Evolutionary conservation across 805 yeast genomes (phyloP).

Genomic region (Saccharomycopsis sp.): DNA sequence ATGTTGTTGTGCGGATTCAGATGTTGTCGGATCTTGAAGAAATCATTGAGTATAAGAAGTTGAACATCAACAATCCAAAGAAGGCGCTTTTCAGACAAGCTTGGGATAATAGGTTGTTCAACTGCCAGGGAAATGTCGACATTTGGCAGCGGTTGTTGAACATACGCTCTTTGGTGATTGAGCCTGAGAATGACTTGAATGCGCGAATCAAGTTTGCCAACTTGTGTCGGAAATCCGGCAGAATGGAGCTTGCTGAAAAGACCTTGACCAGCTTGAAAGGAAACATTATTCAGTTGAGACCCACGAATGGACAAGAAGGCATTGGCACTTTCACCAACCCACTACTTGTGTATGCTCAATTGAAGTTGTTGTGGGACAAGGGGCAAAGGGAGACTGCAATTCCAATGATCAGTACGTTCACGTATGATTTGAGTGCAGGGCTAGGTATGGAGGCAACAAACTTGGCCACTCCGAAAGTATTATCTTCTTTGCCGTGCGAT

Average conservation of each 20-base stretch:
- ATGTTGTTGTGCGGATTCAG: conserved; percentile 93
- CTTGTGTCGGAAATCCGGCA: conserved; percentile 86
- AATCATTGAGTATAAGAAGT: conserved; percentile 76
- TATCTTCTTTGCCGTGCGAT: conserved; percentile 61
- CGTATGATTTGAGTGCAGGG: conserved; percentile 83
- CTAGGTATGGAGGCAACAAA: conserved; percentile 81
- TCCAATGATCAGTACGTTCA: conserved; percentile 77
- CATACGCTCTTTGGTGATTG: conserved; percentile 85
- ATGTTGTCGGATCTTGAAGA: conserved; percentile 97
- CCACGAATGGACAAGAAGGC: conserved; percentile 44
- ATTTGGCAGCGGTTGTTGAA: conserved; percentile 97
- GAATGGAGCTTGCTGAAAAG: conserved; percentile 87
- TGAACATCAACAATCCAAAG: conserved; percentile 76
- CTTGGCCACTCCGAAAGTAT: conserved; percentile 76
- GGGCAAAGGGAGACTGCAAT: conserved; percentile 85
- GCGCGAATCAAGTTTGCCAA: conserved; percentile 98
- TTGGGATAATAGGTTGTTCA: conserved; percentile 87
- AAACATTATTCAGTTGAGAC: conserved; percentile 11
- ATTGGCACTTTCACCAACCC: conserved; percentile 43
- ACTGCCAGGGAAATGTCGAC: conserved; percentile 95
- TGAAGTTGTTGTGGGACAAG: conserved; percentile 95
- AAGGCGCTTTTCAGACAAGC: conserved; percentile 75
- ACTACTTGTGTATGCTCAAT: conserved; percentile 85
- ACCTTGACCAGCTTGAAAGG: conserved; percentile 63
- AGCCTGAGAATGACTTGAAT: conserved; percentile 93